Conservation (phyloP, 192 early-diverging fungal genomes). For the Mortierella claussenii region DNA sequence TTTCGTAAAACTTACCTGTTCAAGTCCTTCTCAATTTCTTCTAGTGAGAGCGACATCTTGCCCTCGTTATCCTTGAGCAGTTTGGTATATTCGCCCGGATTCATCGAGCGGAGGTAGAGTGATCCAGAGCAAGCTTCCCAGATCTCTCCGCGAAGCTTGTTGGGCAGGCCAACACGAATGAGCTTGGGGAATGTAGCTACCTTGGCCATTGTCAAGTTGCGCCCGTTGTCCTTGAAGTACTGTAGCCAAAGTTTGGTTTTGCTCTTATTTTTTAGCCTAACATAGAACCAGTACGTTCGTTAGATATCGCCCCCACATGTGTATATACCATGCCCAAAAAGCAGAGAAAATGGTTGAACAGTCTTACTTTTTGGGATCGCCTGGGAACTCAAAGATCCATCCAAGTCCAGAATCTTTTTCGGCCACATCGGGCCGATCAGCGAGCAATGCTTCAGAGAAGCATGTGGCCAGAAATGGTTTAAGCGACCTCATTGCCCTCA, state of each 20-base stretch:
- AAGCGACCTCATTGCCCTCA: slow-evolving; percentile 80
- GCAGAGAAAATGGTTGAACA: no score
- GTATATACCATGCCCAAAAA: background rate
- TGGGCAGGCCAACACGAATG: slow-evolving; percentile 91
- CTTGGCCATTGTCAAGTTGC: slow-evolving; percentile 88
- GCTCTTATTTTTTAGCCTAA: slow-evolving; percentile 69
- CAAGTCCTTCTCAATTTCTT: slow-evolving; percentile 97
- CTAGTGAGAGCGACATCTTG: slow-evolving; percentile 79
- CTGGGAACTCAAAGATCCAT: slow-evolving; percentile 75
- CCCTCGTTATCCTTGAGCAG: slow-evolving; percentile 77
- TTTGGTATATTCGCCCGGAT: slow-evolving; percentile 83
- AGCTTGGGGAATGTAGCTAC: slow-evolving; percentile 87
- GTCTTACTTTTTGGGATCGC: slow-evolving; percentile 75
- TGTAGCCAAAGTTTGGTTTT: slow-evolving; percentile 81
- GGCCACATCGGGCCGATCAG: slow-evolving; percentile 60
- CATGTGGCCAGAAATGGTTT: slow-evolving; percentile 84
- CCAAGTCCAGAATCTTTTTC: slow-evolving; percentile 71
- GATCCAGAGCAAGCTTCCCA: slow-evolving; percentile 95
- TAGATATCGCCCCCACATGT: background rate
- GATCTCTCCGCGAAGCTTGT: slow-evolving; percentile 88
- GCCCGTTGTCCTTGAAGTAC: slow-evolving; percentile 79
- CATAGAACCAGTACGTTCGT: background rate
- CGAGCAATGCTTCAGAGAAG: slow-evolving; percentile 81
- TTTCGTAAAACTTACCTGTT: slow-evolving; percentile 63
- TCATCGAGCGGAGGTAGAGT: slow-evolving; percentile 87